Evolutionary conservation across 192 early-diverging fungal genomes (phyloP).

Genomic region (Coemansia sp.): DNA sequence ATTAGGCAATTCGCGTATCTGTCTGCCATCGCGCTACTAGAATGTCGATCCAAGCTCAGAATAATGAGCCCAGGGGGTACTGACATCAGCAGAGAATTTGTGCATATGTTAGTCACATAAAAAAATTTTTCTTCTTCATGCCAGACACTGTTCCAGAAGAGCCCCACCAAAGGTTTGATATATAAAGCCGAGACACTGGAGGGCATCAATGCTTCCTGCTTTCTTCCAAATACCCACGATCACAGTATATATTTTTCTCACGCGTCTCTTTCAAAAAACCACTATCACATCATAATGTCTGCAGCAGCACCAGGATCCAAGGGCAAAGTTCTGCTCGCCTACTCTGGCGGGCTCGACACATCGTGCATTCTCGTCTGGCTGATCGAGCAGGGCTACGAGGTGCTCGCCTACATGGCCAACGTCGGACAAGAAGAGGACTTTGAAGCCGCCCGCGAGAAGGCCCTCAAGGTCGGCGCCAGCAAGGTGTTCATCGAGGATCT

Average conservation of each 20-base stretch:
- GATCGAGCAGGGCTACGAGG: constrained; percentile 97
- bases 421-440: constrained; percentile 99
- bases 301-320: constrained; percentile 61
- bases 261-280: background rate
- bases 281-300: constrained; percentile 23
- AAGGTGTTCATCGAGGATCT: constrained; percentile 98
- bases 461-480: constrained; percentile 87
- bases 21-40: background rate
- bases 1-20: background rate
- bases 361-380: constrained; percentile 99
- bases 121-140: background rate
- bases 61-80: background rate
- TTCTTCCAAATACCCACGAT: too few species aligned
- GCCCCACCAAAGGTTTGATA: background rate
- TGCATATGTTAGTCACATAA: background rate
- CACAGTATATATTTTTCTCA: constrained; percentile 2
- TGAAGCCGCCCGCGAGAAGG: constrained; percentile 90
- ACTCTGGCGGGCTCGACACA: constrained; percentile 98
- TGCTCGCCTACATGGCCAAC: constrained; percentile 96
- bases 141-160: background rate
- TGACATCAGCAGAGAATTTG: constrained; percentile 6
- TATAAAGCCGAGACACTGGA: constrained; percentile 5
- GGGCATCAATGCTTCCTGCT: too few species aligned
- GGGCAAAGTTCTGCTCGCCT: constrained; percentile 90
- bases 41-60: background rate